Evolutionary conservation across 2,329 filamentous ascomycete genomes (phyloP).

Genomic region (Fusarium sp.): DNA sequence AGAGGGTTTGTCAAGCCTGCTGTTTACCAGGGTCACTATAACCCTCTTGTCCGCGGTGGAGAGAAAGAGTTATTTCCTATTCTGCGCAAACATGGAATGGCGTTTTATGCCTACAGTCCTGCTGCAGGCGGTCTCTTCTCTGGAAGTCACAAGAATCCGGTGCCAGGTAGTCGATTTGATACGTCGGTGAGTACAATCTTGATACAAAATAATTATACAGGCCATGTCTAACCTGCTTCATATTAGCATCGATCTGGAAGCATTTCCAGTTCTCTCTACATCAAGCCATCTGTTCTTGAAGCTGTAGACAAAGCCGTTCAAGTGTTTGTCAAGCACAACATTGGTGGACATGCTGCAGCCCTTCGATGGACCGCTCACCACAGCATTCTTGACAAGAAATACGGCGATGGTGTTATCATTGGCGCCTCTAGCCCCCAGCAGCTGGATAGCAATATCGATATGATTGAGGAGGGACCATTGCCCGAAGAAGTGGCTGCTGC

Average conservation of each 20-base stretch:
- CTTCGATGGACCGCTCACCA: conserved; percentile 57
- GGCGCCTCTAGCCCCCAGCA: conserved; percentile 53
- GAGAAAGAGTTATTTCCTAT: conserved; percentile 59
- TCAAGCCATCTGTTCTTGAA: conserved; percentile 45
- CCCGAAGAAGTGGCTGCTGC: conserved; percentile 51
- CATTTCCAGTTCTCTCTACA: conserved; percentile 46
- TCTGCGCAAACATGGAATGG: conserved; percentile 56
- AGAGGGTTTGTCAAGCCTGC: conserved; percentile 57
- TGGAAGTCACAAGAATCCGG: conserved; percentile 40
- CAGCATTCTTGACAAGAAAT: conserved; percentile 46
- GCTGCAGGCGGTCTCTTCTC: conserved; percentile 44
- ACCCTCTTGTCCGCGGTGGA: conserved; percentile 56
- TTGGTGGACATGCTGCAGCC: conserved; percentile 56
- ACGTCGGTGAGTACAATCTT: conserved; percentile 29
- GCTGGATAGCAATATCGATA: conserved; percentile 51
- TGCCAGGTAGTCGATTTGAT: conserved; percentile 42
- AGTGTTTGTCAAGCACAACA: conserved; percentile 50
- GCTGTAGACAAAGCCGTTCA: conserved; percentile 46
- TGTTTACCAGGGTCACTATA: conserved; percentile 64
- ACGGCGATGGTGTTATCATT: conserved; percentile 55
- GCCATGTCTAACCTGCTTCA: not conserved
- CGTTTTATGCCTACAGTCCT: conserved; percentile 58
- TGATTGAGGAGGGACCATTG: conserved; percentile 56
- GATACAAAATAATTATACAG: no score
- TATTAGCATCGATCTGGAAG: conserved; percentile 32